Evolutionary conservation across 441 rosid genomes (phyloP), one percentile per base, ranked within the genome.

Genomic region (Cnidoscolus chayamansa): DNA sequence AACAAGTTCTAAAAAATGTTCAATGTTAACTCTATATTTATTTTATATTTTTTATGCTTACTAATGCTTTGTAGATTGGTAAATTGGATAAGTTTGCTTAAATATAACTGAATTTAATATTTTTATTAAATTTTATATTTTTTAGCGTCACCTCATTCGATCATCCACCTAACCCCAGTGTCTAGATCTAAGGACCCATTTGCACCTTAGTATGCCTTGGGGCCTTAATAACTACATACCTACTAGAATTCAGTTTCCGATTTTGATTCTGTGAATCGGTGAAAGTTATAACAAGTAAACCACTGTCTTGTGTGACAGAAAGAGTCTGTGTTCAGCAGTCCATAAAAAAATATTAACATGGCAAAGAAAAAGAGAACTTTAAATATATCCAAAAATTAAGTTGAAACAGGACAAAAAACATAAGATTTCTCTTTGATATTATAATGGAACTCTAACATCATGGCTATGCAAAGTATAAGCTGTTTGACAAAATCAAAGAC

Each of bases 401-500:
- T 58, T 7, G 40, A 50, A 66, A 45, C 5, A 35, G 17, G 49
- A 19, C 1, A 53, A 48, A 25, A 8, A 59, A 20, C 1, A 61
- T 13, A n/a, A 17, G 4, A 62, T n/a, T 17, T 37, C 19, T 49
- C 57, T 50, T 35, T 8, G 15, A 49, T 15, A 59, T 50, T 43
- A 59, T 7, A 43, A 20, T 1, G 40, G 15, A 35, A 5, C 57
- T 48, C 30, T 54, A 70, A 4, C 5, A 15, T 47, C 56, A 47
- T 10, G 56, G 13, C 53, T 0, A 70, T n/a, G 31, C 7, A 17
- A 58, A 47, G 6, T 6, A 49, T 2, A 51, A 15, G 12, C 48
- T 51, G 60, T 56, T 57, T 30, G 50, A 48, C 37, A 76, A 78
- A 71, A 48, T 2, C 4, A 47, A 69, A 59, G 45, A 68, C 60